These are phyloP conservation scores for Acacia melanoxylon DNA, from an alignment of 306 rosid genomes.

Conservation along the genomic window DNA sequence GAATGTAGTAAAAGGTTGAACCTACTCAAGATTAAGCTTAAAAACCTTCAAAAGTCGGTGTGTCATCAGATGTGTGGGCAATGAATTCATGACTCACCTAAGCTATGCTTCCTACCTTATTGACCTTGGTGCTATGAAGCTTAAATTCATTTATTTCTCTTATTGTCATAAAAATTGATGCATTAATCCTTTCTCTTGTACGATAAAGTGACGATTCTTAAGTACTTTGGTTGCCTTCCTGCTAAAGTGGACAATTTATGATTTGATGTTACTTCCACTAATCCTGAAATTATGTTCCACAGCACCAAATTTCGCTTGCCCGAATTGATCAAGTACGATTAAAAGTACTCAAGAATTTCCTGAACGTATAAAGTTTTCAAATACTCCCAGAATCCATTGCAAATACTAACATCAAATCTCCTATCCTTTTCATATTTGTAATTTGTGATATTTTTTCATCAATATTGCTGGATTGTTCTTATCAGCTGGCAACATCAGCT, in stretches of 20 bases:
- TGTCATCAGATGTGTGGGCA: not conserved
- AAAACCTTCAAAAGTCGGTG: slow-evolving; percentile 28
- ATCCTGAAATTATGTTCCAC: not conserved
- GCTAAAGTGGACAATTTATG: not conserved
- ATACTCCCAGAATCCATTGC: not conserved
- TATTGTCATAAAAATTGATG: not conserved
- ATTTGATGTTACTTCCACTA: not conserved
- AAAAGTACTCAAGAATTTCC: not conserved
- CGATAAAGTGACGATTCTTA: not conserved
- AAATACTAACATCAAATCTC: not conserved
- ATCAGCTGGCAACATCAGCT: not conserved
- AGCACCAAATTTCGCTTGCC: not conserved
- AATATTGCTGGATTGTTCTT: not conserved
- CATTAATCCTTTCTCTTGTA: not conserved
- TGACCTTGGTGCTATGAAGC: not conserved
- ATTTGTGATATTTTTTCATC: not conserved
- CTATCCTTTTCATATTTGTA: not conserved
- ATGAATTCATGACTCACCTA: slow-evolving; percentile 15
- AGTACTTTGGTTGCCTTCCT: slow-evolving; percentile 9
- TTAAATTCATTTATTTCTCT: not conserved
- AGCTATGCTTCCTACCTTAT: not conserved
- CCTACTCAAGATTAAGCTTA: slow-evolving; percentile 9
- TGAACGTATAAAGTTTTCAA: not conserved
- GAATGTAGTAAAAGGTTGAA: not conserved
- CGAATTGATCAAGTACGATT: not conserved